Evolutionary conservation across 2,329 filamentous ascomycete genomes (phyloP).

Genomic region (Aspergillus brasiliensis): DNA sequence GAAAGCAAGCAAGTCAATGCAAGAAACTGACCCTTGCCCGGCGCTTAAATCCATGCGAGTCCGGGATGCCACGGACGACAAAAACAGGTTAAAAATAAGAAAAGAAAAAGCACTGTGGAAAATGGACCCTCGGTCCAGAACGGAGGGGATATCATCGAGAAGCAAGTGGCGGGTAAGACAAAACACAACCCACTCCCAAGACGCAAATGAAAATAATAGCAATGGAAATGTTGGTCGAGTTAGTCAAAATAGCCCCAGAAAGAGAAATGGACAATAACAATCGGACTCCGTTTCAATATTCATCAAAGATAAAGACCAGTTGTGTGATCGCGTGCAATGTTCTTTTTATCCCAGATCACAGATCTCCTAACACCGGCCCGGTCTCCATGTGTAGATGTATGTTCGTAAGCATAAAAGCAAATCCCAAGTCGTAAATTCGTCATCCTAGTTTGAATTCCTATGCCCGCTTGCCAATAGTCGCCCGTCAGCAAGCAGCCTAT

Average conservation of each 20-base stretch:
- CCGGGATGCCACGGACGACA: slow-evolving; percentile 3
- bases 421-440: slow-evolving; percentile 16
- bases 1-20: slow-evolving; percentile 12
- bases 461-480: background rate
- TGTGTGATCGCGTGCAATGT: background rate
- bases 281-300: background rate
- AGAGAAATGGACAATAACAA: slow-evolving; percentile 9
- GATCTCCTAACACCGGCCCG: slow-evolving; percentile 17
- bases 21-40: background rate
- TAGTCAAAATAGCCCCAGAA: background rate
- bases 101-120: background rate
- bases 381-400: slow-evolving; percentile 10
- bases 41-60: slow-evolving; percentile 4
- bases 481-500: slow-evolving; percentile 7
- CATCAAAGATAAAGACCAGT: background rate
- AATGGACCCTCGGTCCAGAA: slow-evolving; percentile 20
- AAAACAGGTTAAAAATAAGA: slow-evolving; percentile 13
- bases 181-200: background rate
- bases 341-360: slow-evolving; percentile 5
- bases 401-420: slow-evolving; percentile 15
- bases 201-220: slow-evolving; percentile 11
- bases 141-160: slow-evolving; percentile 29
- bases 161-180: background rate
- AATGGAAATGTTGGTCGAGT: slow-evolving; percentile 2
- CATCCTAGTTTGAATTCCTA: slow-evolving; percentile 3